Conservation (phyloP, 2,329 filamentous ascomycete species). For the Colletotrichum camelliae region DNA sequence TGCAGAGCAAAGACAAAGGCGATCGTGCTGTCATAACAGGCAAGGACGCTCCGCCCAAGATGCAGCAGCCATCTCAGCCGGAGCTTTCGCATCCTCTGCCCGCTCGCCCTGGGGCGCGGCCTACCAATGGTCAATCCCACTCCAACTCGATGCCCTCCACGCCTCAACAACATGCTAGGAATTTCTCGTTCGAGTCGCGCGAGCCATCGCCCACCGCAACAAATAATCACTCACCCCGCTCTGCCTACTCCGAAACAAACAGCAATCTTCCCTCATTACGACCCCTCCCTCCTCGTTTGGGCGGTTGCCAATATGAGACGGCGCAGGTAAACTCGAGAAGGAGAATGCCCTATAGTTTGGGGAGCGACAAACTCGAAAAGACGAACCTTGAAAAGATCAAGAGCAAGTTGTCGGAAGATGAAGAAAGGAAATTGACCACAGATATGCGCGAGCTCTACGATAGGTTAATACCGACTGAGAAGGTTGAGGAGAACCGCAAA, state of each 20-base stretch:
- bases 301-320: slow-evolving; percentile 87
- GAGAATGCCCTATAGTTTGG: slow-evolving; percentile 90
- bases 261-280: slow-evolving; percentile 72
- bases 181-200: slow-evolving; percentile 79
- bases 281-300: slow-evolving; percentile 61
- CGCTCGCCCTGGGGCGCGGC: slow-evolving; percentile 27
- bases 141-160: slow-evolving; percentile 94
- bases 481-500: slow-evolving; percentile 77
- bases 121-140: slow-evolving; percentile 47
- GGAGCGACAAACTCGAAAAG: slow-evolving; percentile 78
- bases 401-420: slow-evolving; percentile 71
- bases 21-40: slow-evolving; percentile 66
- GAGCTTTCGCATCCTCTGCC: slow-evolving; percentile 31
- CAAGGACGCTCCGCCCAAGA: slow-evolving; percentile 58
- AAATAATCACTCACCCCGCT: slow-evolving; percentile 84
- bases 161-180: slow-evolving; percentile 85
- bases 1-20: slow-evolving; percentile 62
- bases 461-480: slow-evolving; percentile 79
- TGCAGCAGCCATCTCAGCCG: slow-evolving; percentile 50
- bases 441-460: slow-evolving; percentile 89
- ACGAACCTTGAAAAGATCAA: slow-evolving; percentile 76
- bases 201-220: slow-evolving; percentile 80
- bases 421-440: slow-evolving; percentile 76
- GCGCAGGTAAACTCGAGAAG: slow-evolving; percentile 80
- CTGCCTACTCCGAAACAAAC: slow-evolving; percentile 88